Evolutionary conservation across 352 stramenopile species (phyloP).

Genomic region (Phytopythium sindhum): DNA sequence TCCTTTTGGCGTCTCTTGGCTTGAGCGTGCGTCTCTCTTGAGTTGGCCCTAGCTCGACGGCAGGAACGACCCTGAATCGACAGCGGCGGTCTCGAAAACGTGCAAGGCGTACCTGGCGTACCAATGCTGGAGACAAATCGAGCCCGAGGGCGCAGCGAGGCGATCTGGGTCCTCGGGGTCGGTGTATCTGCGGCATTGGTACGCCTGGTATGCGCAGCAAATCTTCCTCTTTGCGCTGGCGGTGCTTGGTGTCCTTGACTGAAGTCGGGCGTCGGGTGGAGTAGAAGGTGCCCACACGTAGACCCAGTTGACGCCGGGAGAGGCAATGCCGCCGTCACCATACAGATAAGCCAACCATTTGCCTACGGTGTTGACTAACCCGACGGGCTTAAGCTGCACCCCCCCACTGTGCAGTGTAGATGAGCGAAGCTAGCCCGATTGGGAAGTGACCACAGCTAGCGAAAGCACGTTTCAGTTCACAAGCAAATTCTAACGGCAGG

Average conservation of each 20-base stretch:
- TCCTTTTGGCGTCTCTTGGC: background rate
- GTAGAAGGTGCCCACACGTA: background rate
- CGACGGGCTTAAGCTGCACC: background rate
- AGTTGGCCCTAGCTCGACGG: background rate
- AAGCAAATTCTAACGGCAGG: background rate
- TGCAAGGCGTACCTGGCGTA: conserved; percentile 21
- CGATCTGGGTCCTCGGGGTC: conserved; percentile 7
- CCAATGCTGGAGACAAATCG: conserved; percentile 20
- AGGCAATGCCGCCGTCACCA: background rate
- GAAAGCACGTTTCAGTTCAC: background rate
- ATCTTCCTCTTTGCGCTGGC: conserved; percentile 10
- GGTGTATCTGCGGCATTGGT: conserved; percentile 19
- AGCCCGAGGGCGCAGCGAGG: conserved; percentile 2
- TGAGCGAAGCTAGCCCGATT: background rate
- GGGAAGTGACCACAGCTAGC: background rate
- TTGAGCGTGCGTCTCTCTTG: background rate
- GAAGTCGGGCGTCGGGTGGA: background rate
- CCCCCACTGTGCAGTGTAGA: background rate
- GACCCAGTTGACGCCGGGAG: background rate
- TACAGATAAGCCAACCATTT: background rate
- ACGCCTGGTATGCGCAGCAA: conserved; percentile 19
- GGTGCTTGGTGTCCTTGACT: background rate
- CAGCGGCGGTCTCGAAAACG: conserved; percentile 5
- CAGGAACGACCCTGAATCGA: background rate
- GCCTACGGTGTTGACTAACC: background rate